Evolutionary conservation across 192 early-diverging fungal genomes (phyloP), one percentile per base, ranked within the genome.

Genomic region (Backusella australiensis): DNA sequence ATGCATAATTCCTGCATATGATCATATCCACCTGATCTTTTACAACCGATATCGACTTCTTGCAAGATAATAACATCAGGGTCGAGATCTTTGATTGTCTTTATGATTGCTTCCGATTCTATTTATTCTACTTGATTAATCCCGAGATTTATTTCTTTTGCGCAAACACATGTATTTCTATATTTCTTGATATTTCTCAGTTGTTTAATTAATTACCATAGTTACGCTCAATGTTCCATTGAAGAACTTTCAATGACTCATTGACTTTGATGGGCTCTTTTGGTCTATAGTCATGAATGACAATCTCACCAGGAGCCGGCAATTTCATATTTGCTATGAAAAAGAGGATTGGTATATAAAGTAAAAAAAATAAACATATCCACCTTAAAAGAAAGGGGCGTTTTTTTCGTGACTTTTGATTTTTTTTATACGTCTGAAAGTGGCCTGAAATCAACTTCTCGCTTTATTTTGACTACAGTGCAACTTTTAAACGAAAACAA

Each of bases 141-240:
- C 74, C n/a, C 23, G 46, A 26, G 23, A 44, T n/a, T 52, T 5
- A 29, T 7, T 12, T 23, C 7, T 17, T 26, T 41, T 65, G 7
- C 39, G 2, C 23, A 23, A 0, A 65, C 11, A 66, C 11, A 32
- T 17, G 14, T 34, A 34, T 66, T 6, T 41, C 26, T 65, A 8
- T 53, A 15, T 49, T 26, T n/a, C 3, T 6, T 39, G 7, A 2
- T 34, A 34, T 34, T 44, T 15, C 35, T 69, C 35, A 38, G 14
- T 41, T 46, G 15, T 14, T 71, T 46, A 29, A 41, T 19, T 49
- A 32, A 9, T 42, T 77, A 80, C 88, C 82, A 87, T 93, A 93
- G 69, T 93, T 93, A 59, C 93, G 89, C 76, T 94, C 93, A 66
- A 94, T 91, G 75, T 94, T 94, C 93, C 93, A 94, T 73, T 94